Conservation (phyloP, 805 yeast species). For the Jamesozyma hellenica region DNA sequence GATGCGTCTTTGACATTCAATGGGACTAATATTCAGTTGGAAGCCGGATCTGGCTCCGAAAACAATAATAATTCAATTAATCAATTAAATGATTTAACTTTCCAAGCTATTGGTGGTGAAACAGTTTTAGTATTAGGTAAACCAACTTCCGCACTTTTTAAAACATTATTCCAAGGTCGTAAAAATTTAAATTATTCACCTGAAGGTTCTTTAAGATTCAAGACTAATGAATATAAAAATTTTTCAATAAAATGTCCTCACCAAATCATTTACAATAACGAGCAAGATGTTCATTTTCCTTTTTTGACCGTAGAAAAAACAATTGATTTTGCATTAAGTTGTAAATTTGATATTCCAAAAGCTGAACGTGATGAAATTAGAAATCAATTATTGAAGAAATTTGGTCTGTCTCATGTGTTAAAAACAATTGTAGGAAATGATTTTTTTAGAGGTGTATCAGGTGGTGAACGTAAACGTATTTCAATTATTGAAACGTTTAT, state of each 20-base stretch:
- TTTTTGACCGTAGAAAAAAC: slow-evolving; percentile 47
- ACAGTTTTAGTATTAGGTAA: slow-evolving; percentile 21
- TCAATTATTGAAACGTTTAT: slow-evolving; percentile 50
- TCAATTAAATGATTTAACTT: slow-evolving; percentile 13
- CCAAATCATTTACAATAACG: slow-evolving; percentile 35
- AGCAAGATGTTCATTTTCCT: slow-evolving; percentile 49
- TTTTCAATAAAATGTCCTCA: slow-evolving; percentile 19
- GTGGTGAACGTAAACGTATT: slow-evolving; percentile 60
- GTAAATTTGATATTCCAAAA: slow-evolving; percentile 28
- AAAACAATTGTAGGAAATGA: slow-evolving; percentile 56
- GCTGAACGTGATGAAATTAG: slow-evolving; percentile 21
- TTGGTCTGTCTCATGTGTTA: slow-evolving; percentile 42
- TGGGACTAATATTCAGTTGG: slow-evolving; percentile 11
- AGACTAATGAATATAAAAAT: slow-evolving; percentile 15
- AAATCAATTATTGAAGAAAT: slow-evolving; percentile 24
- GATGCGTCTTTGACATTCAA: slow-evolving; percentile 21
- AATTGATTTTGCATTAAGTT: slow-evolving; percentile 43
- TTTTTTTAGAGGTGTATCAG: slow-evolving; percentile 53
- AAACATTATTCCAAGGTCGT: slow-evolving; percentile 16
- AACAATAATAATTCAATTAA: background rate
- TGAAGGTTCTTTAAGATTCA: slow-evolving; percentile 16
- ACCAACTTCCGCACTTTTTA: slow-evolving; percentile 19
- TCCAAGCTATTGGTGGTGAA: slow-evolving; percentile 21
- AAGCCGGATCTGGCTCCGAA: background rate
- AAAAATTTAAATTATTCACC: slow-evolving; percentile 14